Base-by-base conservation (phyloP, 75 land plant genomes). In the Larix kaempferi region DNA sequence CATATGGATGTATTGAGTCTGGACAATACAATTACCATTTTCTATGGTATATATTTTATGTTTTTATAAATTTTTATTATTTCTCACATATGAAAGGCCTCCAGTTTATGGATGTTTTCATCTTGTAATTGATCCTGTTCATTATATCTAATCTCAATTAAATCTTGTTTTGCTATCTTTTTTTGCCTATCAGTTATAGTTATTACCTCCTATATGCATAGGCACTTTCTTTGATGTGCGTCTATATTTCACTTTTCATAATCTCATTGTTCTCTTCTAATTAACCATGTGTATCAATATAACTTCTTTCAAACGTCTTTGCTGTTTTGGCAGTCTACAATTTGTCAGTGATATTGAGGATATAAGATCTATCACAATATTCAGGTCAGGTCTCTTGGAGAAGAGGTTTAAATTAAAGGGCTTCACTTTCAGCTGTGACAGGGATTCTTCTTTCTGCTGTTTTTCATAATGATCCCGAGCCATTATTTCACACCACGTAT, bases 401-500 rank as follows among this genome's bases (percentile, higher is more conserved):
- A 81, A 54, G 87, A 81, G 37, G 52, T 57, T 62, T 57, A 55
- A 71, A 76, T 76, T 76, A 62, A 55, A 73, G 13, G 2, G 29
- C 27, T 55, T 73, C 75, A 73, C 69, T 71, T 59, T 69, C 57
- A 57, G 80, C 76, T 57, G 89, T 87, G 78, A 84, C 88, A 72
- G 83, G 86, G 22, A 82, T 75, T 54, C 90, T 96, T 57, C 77
- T 87, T 73, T 80, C 82, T 54, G 88, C 87, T 82, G 92, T 96
- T 67, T 87, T 92, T 62, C 81, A 76, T 67, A 82, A 71, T 75
- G 80, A 91, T 79, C 75, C 89, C 3, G 84, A 90, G 60, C 95
- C 95, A 77, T 54, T 95, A 65, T 78, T 74, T 59, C 33, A n/a
- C n/a, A n/a, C n/a, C n/a, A n/a, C n/a, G n/a, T n/a, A n/a, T n/a